Evolutionary conservation across 2,329 filamentous ascomycete genomes (phyloP).

Genomic region (Fusarium sp.): DNA sequence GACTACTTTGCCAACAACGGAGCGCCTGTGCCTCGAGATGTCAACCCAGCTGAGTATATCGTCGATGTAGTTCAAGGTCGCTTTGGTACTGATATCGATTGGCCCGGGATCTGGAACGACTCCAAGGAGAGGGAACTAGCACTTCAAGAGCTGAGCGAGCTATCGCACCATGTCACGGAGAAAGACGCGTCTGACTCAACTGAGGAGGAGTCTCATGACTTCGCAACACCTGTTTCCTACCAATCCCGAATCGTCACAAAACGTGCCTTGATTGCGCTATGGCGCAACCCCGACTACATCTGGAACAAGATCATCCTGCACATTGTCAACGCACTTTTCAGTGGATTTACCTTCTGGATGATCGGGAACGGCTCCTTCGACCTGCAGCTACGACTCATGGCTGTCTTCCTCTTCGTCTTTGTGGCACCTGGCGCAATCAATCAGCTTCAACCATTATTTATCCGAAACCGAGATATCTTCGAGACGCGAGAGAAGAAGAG

Average conservation of each 20-base stretch:
- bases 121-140: constrained; percentile 69
- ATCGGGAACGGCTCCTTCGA: constrained; percentile 63
- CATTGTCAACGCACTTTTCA: constrained; percentile 66
- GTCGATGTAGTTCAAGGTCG: constrained; percentile 67
- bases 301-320: constrained; percentile 72
- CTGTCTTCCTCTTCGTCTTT: constrained; percentile 72
- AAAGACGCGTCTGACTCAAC: background rate
- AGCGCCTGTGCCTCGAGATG: constrained; percentile 67
- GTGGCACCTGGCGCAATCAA: constrained; percentile 67
- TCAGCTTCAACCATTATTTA: constrained; percentile 60
- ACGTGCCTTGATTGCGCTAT: constrained; percentile 47
- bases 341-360: constrained; percentile 72
- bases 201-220: background rate
- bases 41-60: constrained; percentile 82
- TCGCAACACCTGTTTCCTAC: background rate
- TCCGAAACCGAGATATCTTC: constrained; percentile 60
- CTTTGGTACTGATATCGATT: constrained; percentile 62
- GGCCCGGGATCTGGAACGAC: constrained; percentile 75
- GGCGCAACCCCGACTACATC: constrained; percentile 74
- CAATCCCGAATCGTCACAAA: background rate
- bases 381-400: constrained; percentile 67
- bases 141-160: constrained; percentile 52
- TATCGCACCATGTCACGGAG: background rate
- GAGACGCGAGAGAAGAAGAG: constrained; percentile 61
- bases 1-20: constrained; percentile 76